Conservation (phyloP, 345 rosid species). For the Laguncularia racemosa region DNA sequence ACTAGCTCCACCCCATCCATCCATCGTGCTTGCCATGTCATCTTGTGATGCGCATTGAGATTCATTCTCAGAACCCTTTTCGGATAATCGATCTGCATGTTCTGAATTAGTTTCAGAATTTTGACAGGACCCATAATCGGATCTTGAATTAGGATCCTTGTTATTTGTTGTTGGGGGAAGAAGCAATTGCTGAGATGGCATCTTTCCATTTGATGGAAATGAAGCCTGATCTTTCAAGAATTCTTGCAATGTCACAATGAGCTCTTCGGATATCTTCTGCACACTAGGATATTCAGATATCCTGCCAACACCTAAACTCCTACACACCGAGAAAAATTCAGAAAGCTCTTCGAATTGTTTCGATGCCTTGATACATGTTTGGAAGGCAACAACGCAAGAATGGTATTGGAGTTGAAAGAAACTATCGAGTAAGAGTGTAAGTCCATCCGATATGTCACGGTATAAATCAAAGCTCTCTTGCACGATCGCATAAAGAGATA, state of each 20-base stretch:
- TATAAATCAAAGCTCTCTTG: constrained; percentile 81
- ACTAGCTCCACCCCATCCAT: constrained; percentile 22
- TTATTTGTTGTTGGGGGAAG: constrained; percentile 13
- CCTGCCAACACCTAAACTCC: constrained; percentile 45
- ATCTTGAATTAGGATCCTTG: constrained; percentile 6
- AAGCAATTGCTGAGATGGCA: constrained; percentile 18
- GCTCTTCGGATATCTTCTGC: constrained; percentile 65
- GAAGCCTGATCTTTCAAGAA: constrained; percentile 73
- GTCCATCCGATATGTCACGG: constrained; percentile 59
- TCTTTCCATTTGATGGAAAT: constrained; percentile 24
- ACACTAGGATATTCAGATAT: constrained; percentile 78
- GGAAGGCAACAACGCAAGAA: constrained; percentile 52
- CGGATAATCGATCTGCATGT: constrained; percentile 20
- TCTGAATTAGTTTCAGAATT: constrained; percentile 14
- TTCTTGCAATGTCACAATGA: constrained; percentile 64
- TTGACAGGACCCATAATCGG: constrained; percentile 21
- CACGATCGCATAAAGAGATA: constrained; percentile 41
- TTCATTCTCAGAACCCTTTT: constrained; percentile 23
- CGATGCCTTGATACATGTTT: constrained; percentile 51
- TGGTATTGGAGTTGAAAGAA: constrained; percentile 66
- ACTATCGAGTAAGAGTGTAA: constrained; percentile 49
- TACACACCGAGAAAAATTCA: constrained; percentile 50
- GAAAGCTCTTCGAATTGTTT: constrained; percentile 65
- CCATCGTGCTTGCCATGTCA: constrained; percentile 41
- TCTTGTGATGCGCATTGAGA: constrained; percentile 45